These are phyloP conservation scores for Gonium pectorale DNA, from an alignment of 139 green algal species.

Conservation along the genomic window DNA sequence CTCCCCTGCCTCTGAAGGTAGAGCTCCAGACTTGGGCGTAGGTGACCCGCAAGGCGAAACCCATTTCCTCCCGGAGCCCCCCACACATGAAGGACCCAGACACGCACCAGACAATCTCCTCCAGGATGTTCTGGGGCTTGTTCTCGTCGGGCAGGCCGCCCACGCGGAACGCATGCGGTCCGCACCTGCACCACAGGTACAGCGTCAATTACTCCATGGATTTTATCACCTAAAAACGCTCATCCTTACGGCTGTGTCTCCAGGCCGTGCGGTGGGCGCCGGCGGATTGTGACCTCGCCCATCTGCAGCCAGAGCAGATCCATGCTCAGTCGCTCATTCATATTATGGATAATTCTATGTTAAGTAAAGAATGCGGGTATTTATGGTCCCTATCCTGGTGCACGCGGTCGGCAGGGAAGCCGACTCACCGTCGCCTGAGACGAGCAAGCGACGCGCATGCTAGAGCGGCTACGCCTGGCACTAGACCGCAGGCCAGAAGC, in stretches of 20 bases:
- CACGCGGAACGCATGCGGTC: slow-evolving; percentile 82
- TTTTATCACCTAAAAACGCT: not conserved
- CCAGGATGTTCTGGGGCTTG: slow-evolving; percentile 96
- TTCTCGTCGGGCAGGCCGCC: slow-evolving; percentile 80
- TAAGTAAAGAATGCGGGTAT: no score
- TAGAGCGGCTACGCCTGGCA: no score
- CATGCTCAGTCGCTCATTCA: not conserved
- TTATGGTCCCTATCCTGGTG: no score
- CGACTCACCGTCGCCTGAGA: slow-evolving; percentile 6
- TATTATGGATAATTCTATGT: not conserved
- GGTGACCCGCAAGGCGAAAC: no score
- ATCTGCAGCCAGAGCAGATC: slow-evolving; percentile 9
- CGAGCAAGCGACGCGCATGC: not conserved
- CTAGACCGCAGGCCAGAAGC: no score
- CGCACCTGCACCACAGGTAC: slow-evolving; percentile 72
- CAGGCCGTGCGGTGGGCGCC: slow-evolving; percentile 77
- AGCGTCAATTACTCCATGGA: not conserved
- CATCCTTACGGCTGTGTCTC: slow-evolving; percentile 77
- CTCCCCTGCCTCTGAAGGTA: no score
- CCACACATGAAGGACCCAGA: not conserved
- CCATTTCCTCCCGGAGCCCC: no score
- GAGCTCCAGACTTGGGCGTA: no score
- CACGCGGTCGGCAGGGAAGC: no score
- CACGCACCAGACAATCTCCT: slow-evolving; percentile 97
- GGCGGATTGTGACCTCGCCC: slow-evolving; percentile 73